These are phyloP conservation scores for Arthrobotrys pseudoclavata DNA, from an alignment of 2,329 filamentous ascomycete genomes.

Conservation along the genomic window DNA sequence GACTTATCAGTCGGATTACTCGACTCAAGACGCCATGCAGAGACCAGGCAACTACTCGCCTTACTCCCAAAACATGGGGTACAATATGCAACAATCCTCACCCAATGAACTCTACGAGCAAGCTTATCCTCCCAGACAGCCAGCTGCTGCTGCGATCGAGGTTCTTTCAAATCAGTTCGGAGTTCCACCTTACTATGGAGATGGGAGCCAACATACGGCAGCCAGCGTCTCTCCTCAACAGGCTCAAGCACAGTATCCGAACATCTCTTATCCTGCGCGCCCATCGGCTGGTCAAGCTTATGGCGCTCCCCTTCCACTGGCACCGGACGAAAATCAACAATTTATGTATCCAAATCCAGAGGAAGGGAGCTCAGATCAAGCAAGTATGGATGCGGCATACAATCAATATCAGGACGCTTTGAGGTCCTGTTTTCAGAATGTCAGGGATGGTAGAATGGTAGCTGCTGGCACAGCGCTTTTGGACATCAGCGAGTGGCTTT, in stretches of 20 bases:
- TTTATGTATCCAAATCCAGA: conserved; percentile 56
- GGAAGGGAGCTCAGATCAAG: conserved; percentile 53
- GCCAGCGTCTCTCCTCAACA: conserved; percentile 60
- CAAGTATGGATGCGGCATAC: conserved; percentile 63
- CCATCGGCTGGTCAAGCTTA: conserved; percentile 43
- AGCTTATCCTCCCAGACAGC: conserved; percentile 62
- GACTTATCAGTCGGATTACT: conserved; percentile 54
- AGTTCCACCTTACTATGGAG: conserved; percentile 62
- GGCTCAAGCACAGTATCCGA: conserved; percentile 62
- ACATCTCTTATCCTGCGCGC: conserved; percentile 45
- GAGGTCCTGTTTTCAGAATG: conserved; percentile 78
- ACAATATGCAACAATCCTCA: conserved; percentile 61
- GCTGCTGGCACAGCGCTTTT: conserved; percentile 74
- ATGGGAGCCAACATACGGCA: conserved; percentile 58
- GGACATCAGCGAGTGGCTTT: conserved; percentile 76
- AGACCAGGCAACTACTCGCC: conserved; percentile 61
- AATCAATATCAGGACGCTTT: conserved; percentile 74
- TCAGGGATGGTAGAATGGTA: conserved; percentile 73
- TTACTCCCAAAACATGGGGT: conserved; percentile 62
- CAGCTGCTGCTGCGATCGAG: conserved; percentile 64
- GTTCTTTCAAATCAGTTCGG: conserved; percentile 64
- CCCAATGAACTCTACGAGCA: conserved; percentile 61
- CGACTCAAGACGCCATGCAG: conserved; percentile 55
- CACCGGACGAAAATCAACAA: conserved; percentile 56
- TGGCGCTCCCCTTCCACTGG: conserved; percentile 38